phyloP scores from a whole-genome alignment of 495 filamentous ascomycete species.

The Tuber calosporum region DNA sequence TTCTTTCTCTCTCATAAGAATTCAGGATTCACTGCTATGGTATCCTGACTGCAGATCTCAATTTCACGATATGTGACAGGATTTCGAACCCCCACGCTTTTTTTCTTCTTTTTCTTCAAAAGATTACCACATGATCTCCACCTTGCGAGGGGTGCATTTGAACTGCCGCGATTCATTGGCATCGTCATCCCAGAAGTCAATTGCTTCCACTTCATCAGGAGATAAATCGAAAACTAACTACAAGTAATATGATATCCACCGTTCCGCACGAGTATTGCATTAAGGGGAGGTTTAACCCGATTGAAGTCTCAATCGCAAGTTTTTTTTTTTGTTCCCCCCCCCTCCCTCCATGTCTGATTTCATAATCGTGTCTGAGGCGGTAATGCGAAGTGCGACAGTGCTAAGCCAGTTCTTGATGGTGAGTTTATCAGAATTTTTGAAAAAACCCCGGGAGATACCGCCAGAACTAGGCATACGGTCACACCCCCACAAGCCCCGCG shows the following conservation, averaged over 20 bases:
- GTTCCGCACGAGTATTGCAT: not conserved
- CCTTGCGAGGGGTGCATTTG: not conserved
- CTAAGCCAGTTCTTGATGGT: not conserved
- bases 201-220: not conserved
- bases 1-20: no score
- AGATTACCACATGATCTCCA: slow-evolving; percentile 4
- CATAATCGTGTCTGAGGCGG: not conserved
- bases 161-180: not conserved
- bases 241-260: not conserved
- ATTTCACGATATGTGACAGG: slow-evolving; percentile 4
- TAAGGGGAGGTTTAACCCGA: not conserved
- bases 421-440: no score
- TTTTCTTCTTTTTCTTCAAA: not conserved
- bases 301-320: not conserved
- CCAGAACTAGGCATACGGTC: no score
- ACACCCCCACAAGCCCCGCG: no score
- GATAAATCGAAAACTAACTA: not conserved
- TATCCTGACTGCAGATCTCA: not conserved
- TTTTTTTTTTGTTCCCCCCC: not conserved
- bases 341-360: not conserved
- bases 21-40: not conserved
- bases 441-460: no score
- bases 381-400: not conserved
- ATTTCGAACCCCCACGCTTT: not conserved
- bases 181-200: not conserved